Evolutionary conservation across 1,284 basidiomycete genomes (phyloP), one percentile per base, ranked within the genome.

Genomic region (Leccinum solheimii): DNA sequence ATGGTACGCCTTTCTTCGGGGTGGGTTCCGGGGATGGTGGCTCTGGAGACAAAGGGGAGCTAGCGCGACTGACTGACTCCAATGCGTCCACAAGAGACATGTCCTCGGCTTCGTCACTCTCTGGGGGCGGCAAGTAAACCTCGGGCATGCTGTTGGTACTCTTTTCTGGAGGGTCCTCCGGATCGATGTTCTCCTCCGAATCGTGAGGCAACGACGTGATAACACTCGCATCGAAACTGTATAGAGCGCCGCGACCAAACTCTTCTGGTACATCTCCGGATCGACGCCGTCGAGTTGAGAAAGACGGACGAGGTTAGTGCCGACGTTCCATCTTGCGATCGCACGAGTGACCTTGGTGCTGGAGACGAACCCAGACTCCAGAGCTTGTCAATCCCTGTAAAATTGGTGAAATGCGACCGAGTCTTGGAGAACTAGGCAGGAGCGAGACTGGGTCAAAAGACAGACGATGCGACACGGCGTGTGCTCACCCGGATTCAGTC

Each of bases 21-120:
- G 78, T 80, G 55, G 77, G 74, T 34, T 78, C 76, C 4, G 69
- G 71, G 43, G 76, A 76, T 21, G 72, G 76, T 6, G 75, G 72
- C 32, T 79, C 77, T 5, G 75, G 70, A 3, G 76, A 73, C 57
- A 76, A 77, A 7, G 82, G 81, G 4, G 86, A 87, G 51, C 79
- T 79, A 10, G 81, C 75, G 26, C 83, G 80, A 70, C 85, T 88
- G 58, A 88, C 71, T 0, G 86, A 81, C 59, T 83, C 79, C 14
- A 88, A 73, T 1, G 86, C 87, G 55, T 88, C 85, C 6, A 80
- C 79, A 13, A 89, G 67, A 13, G 87, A 87, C 59, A 81, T 66
- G 30, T 80, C 80, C n/a, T 80, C 77, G 2, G 56, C 75, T 27
- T 75, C 73, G n/a, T 80, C 76, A 11, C 64, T 68, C 21, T 80